Base-by-base conservation (phyloP, 2,329 filamentous ascomycete species). In the Cladosporium sp. region DNA sequence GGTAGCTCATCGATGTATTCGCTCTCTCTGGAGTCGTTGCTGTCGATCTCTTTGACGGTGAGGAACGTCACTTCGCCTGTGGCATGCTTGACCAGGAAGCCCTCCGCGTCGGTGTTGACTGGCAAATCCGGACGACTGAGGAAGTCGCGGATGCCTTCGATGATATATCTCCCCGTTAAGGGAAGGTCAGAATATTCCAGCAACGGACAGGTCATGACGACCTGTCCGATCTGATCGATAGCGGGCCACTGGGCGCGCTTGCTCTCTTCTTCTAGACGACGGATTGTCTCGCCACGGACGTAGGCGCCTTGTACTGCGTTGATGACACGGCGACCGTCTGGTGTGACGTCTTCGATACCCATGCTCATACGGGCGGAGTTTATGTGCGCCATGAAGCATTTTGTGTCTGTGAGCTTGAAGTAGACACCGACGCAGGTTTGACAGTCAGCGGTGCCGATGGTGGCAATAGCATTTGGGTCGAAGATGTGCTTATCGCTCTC, bases 381-480 rank as follows among this genome's bases (percentile, higher is more conserved):
- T 13, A 46, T 46, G 32, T 46, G 43, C 5, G 43, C 43, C 6
- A 29, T 20, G 20, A 46, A 46, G 33, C 32, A 46, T 12, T 30
- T 27, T 1, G 13, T 27, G n/a, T 32, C 4, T 7, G 33, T 36
- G 32, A 46, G 32, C 1, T 38, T 16, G n/a, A 46, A 18, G n/a
- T 46, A 38, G 20, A 46, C 20, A 1, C 43, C 43, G 1, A 46
- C 43, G 9, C 43, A 36, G 2, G 32, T 38, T n/a, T 19, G 33
- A 20, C 43, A 46, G 6, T 5, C 20, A 8, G 15, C 25, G 9
- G 43, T 46, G 19, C 43, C 43, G 32, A 46, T 46, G 8, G 43
- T 32, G 18, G 43, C 32, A 15, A 46, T 19, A 13, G n/a, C 33
- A 7, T 36, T n/a, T 8, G 43, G n/a, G n/a, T 19, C 32, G 19